These are phyloP conservation scores for Phyllosticta ampelicida DNA, from an alignment of 2,329 filamentous ascomycete genomes.

Conservation along the genomic window DNA sequence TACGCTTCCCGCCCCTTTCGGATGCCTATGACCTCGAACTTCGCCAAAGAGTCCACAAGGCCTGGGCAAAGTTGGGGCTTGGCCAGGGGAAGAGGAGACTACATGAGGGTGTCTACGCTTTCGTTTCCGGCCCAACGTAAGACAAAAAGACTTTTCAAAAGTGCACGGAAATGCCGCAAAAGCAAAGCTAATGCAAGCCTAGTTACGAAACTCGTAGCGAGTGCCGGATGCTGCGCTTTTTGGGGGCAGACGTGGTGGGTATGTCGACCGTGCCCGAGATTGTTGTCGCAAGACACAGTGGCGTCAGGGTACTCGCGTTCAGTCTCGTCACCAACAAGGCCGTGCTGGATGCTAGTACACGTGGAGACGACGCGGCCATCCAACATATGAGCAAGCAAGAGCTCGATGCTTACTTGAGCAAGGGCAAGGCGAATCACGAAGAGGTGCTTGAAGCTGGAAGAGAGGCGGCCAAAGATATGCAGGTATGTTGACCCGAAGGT, in stretches of 20 bases:
- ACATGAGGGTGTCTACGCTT: constrained; percentile 57
- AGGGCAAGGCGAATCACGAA: constrained; percentile 53
- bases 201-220: constrained; percentile 57
- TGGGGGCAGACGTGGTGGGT: constrained; percentile 58
- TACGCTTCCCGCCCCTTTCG: constrained; percentile 52
- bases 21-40: constrained; percentile 56
- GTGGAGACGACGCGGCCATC: constrained; percentile 46
- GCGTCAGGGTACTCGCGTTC: constrained; percentile 52
- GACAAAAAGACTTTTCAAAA: constrained; percentile 8
- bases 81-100: constrained; percentile 40
- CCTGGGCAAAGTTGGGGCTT: constrained; percentile 42
- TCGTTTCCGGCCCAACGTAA: constrained; percentile 51
- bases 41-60: constrained; percentile 44
- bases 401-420: constrained; percentile 44
- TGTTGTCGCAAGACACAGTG: constrained; percentile 52
- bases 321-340: constrained; percentile 57
- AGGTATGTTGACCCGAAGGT: constrained; percentile 28
- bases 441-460: constrained; percentile 54
- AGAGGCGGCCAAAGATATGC: constrained; percentile 52
- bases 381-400: constrained; percentile 40
- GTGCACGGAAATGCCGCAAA: neutral
- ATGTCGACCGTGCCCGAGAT: constrained; percentile 63
- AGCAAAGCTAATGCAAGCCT: constrained; percentile 3
- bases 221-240: constrained; percentile 48
- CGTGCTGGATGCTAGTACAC: constrained; percentile 47